Evolutionary conservation across 1,284 basidiomycete species (phyloP).

Genomic region (Termitomyces sp.): DNA sequence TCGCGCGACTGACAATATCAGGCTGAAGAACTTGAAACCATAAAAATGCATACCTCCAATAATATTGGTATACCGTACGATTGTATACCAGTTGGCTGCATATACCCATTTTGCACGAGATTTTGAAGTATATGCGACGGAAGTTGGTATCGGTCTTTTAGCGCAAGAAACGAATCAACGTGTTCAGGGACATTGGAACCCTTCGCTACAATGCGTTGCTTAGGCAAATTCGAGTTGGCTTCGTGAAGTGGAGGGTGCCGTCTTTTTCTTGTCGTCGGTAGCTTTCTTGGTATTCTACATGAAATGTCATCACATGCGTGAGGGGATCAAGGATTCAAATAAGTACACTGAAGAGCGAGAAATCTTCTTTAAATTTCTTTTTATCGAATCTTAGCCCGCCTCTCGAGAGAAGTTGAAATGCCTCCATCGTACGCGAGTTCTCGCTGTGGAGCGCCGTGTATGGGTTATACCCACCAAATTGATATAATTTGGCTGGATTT

Average conservation of each 20-base stretch:
- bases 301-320: neutral
- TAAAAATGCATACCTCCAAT: constrained; percentile 49
- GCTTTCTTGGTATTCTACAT: constrained; percentile 25
- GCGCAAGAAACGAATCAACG: constrained; percentile 53
- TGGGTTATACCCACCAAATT: no score
- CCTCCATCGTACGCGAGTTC: constrained; percentile 55
- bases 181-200: constrained; percentile 59
- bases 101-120: constrained; percentile 54
- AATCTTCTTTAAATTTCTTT: constrained; percentile 66
- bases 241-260: constrained; percentile 8
- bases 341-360: constrained; percentile 66
- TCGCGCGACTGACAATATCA: constrained; percentile 56
- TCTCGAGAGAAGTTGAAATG: constrained; percentile 74
- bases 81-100: constrained; percentile 68
- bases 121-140: constrained; percentile 59
- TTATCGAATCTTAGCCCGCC: constrained; percentile 80
- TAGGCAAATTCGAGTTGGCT: constrained; percentile 23
- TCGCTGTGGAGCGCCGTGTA: no score
- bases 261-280: constrained; percentile 18
- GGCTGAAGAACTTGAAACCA: constrained; percentile 2
- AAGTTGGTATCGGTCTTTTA: constrained; percentile 53
- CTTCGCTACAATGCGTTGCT: constrained; percentile 66
- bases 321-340: neutral
- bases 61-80: constrained; percentile 71
- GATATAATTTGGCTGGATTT: neutral